Percentiles rank a stretch among this genome's conserved stretches.
Conservation (phyloP, 169 alveolate genomes). For the Eimeria necatrix region DNA sequence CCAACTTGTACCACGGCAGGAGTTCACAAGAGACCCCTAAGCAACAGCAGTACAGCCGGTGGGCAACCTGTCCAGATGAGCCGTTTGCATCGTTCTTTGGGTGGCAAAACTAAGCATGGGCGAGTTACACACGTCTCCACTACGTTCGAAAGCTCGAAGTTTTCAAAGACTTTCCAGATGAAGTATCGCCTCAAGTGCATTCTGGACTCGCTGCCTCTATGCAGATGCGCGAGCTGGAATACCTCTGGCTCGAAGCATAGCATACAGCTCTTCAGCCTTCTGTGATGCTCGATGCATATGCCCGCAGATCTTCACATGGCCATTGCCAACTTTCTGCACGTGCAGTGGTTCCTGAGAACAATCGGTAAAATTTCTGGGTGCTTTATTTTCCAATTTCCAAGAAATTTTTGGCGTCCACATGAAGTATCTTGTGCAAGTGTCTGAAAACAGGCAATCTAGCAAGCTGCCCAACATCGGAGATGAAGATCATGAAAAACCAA, state of each 20-base stretch:
- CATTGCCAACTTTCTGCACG: conserved; percentile 58
- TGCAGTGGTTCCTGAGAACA: conserved; percentile 51
- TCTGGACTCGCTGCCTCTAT: neutral
- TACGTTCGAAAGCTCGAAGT: too few relatives aligned
- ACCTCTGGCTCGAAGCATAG: conserved; percentile 44
- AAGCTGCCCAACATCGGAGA: neutral
- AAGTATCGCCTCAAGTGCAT: neutral
- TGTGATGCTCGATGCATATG: conserved; percentile 50
- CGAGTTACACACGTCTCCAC: too few relatives aligned
- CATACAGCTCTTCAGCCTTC: conserved; percentile 60
- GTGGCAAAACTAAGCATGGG: too few relatives aligned
- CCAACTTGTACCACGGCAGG: conserved; percentile 47
- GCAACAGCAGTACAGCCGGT: neutral
- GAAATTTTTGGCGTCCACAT: neutral
- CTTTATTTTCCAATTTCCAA: neutral
- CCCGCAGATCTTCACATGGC: conserved; percentile 74
- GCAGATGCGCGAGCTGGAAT: neutral
- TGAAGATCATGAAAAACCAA: neutral
- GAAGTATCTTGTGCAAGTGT: neutral
- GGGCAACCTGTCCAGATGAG: too few relatives aligned
- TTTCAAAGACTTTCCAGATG: too few relatives aligned
- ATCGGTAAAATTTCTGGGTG: neutral
- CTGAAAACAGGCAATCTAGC: neutral
- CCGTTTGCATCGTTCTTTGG: too few relatives aligned
- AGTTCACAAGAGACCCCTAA: conserved; percentile 61